phyloP scores from a whole-genome alignment of 768 basidiomycete species.

The Xerocomus spinulosus region DNA sequence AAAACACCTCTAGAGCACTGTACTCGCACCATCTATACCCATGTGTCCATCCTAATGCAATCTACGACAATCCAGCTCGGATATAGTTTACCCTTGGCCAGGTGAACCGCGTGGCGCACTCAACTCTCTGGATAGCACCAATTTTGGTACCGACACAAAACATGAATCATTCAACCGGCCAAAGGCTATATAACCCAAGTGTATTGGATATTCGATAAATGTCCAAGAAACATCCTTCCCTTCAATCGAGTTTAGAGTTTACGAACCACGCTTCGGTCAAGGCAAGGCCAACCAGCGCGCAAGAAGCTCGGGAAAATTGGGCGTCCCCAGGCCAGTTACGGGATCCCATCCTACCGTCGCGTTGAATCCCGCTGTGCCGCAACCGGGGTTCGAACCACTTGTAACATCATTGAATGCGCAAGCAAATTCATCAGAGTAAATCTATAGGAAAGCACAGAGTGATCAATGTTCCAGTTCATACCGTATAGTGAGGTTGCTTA shows the following conservation, averaged over 20 bases:
- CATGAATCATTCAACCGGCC: too few species aligned
- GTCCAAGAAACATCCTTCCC: too few species aligned
- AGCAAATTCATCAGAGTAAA: conserved; percentile 15
- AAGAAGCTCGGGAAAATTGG: conserved; percentile 37
- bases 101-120: too few species aligned
- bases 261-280: background rate
- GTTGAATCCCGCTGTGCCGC: conserved; percentile 33
- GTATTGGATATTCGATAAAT: too few species aligned
- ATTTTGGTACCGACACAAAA: too few species aligned
- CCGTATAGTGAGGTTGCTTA: conserved; percentile 28
- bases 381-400: conserved; percentile 23
- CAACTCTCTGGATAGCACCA: too few species aligned
- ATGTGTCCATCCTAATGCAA: conserved; percentile 10
- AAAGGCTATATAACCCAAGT: too few species aligned
- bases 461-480: background rate
- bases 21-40: conserved; percentile 18
- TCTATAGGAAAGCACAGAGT: conserved; percentile 27
- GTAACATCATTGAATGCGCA: conserved; percentile 20
- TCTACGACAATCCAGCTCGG: conserved; percentile 5
- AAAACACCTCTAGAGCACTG: conserved; percentile 13
- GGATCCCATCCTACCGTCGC: conserved; percentile 38
- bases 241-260: too few species aligned
- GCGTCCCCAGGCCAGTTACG: conserved; percentile 46
- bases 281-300: background rate
- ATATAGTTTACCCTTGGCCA: too few species aligned